Evolutionary conservation across 2,329 filamentous ascomycete species (phyloP), one percentile per base, ranked within the genome.

Genomic region (Diaporthe destruens): DNA sequence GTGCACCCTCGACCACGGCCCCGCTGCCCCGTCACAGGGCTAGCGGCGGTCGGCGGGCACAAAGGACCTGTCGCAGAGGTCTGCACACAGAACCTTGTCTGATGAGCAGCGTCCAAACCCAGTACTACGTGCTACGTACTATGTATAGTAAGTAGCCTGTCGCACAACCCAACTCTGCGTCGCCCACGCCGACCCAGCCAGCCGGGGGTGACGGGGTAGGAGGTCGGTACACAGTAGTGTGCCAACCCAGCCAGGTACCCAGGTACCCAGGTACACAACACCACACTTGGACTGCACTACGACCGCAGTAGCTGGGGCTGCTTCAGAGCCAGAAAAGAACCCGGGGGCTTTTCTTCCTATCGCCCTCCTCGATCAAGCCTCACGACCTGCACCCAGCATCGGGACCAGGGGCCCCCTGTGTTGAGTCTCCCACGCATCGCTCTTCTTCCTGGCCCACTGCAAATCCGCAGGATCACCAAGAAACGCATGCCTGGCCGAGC

Each of bases 321-420:
- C 25, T 32, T 63, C 49, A 14, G 39, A 42, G 16, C 39, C 39
- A 69, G 61, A 29, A 47, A 49, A 61, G 63, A 63, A 57, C 53
- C 72, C 72, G 70, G 65, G 34, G n/a, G 14, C 49, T 70, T 66
- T 55, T 74, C 70, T 61, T 72, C 65, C 39, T 44, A n/a, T 9
- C 36, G 49, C 53, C 47, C 39, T 57, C 39, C 18, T 61, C 18
- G 51, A 32, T 54, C 70, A 57, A 32, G 34, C 68, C 49, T 65
- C 61, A 73, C 69, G 16, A 71, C 68, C 63, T 53, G 54, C 72
- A 71, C 71, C 72, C 34, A 70, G 56, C 57, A 39, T 57, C 47
- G 34, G 44, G 70, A 68, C 71, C 54, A 56, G 73, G 73, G 71
- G 32, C 47, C 66, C 73, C 73, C 71, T 74, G 71, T 72, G 36